These are phyloP conservation scores for Escovopsis sp. DNA, from an alignment of 2,329 filamentous ascomycete species.

Conservation along the genomic window DNA sequence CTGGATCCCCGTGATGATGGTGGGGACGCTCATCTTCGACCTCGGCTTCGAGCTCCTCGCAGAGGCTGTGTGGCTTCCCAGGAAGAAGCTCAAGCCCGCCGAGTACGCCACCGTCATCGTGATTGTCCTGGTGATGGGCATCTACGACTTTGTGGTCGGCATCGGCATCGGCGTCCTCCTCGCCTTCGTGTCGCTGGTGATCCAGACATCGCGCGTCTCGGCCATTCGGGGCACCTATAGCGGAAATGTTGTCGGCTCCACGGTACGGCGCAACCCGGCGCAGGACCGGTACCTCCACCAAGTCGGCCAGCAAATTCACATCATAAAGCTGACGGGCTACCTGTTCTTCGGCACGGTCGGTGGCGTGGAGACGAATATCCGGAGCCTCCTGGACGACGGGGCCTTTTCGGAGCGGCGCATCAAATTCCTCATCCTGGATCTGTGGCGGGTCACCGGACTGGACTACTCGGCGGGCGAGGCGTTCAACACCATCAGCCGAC, in stretches of 20 bases:
- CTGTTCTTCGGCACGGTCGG: conserved; percentile 99
- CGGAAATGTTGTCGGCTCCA: conserved; percentile 78
- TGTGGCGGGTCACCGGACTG: conserved; percentile 78
- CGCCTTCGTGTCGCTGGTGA: conserved; percentile 79
- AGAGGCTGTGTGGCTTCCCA: conserved; percentile 79
- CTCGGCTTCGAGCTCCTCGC: conserved; percentile 83
- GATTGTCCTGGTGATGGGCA: conserved; percentile 91
- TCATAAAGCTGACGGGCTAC: conserved; percentile 85
- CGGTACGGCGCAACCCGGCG: conserved; percentile 77
- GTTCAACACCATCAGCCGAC: conserved; percentile 80
- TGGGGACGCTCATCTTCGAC: conserved; percentile 87
- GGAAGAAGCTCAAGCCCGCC: conserved; percentile 70
- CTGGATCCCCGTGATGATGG: conserved; percentile 92
- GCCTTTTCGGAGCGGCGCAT: conserved; percentile 67
- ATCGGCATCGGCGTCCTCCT: conserved; percentile 85
- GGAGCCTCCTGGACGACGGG: conserved; percentile 68
- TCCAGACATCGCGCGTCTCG: conserved; percentile 80
- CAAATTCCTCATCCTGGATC: conserved; percentile 77
- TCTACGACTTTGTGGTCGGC: conserved; percentile 90
- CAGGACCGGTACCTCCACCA: conserved; percentile 77
- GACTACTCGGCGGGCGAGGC: conserved; percentile 95
- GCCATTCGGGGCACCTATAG: conserved; percentile 84
- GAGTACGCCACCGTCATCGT: conserved; percentile 83
- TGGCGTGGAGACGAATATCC: conserved; percentile 79
- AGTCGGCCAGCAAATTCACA: conserved; percentile 75